Base-by-base conservation (phyloP, 169 alveolate species). In the Plasmodium ovale region DNA sequence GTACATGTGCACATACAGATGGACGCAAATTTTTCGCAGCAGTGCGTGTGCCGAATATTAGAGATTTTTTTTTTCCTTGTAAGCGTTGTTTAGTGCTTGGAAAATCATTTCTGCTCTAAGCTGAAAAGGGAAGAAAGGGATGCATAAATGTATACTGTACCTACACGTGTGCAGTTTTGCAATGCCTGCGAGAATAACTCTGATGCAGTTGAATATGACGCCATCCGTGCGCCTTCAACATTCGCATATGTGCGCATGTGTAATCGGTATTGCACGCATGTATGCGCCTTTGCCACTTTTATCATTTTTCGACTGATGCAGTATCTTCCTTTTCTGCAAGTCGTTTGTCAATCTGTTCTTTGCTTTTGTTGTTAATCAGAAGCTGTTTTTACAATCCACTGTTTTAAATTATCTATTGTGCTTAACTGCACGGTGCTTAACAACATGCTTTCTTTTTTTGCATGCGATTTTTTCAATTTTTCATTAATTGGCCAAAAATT, bases 51-150 rank as follows among this genome's bases (percentile, higher is more conserved):
- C 68, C 51, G 29, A 72, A n/a, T 31, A 42, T 65, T 39, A 79
- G 16, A 84, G 51, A 9, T 21, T 21, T 39, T 58, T 84, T 65
- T 64, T 84, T 19, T 67, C 87, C 54, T 84, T 84, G 72, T 54
- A 84, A 37, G 91, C 70, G 58, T 84, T 84, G 77, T 84, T 84
- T 54, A 84, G 54, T 44, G 91, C 91, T 53, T 68, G 87, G 64
- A 84, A 84, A 71, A 84, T 84, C 67, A 84, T 39, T 71, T 84
- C 91, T 58, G 91, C 91, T 68, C 91, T 68, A 25, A 84, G 35
- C 91, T 84, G 59, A 56, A 84, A 69, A 59, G 23, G 37, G 59
- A 49, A 51, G 47, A 31, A 10, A 14, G 23, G 33, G 31, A 33
- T 59, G 49, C 19, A 33, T 60, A 35, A 7, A 19, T 47, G 14